Percentiles rank a stretch among this genome's conserved stretches.
phyloP scores from a whole-genome alignment of 306 rosid species.

The Arachis hypogaea region DNA sequence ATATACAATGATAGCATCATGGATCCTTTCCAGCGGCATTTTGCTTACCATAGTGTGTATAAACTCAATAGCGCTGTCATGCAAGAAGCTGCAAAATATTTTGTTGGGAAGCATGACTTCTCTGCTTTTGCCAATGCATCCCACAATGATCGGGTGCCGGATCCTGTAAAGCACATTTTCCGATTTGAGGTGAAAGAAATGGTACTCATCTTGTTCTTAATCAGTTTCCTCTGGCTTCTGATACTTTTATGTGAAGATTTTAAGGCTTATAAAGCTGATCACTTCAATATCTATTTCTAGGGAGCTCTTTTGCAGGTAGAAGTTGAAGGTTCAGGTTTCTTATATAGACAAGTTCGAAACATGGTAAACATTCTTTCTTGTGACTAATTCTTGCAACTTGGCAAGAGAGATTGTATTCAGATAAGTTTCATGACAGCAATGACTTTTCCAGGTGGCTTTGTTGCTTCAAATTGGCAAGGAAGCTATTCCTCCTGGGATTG shows the following conservation, averaged over 20 bases:
- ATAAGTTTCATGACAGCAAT: constrained; percentile 5
- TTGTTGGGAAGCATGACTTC: constrained; percentile 84
- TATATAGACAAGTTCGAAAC: constrained; percentile 92
- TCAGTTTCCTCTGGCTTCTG: background rate
- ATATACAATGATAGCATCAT: constrained; percentile 74
- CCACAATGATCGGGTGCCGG: constrained; percentile 62
- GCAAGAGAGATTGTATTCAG: background rate
- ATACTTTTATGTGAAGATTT: background rate
- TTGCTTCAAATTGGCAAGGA: constrained; percentile 87
- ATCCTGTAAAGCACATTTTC: constrained; percentile 75
- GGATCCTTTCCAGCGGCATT: constrained; percentile 84
- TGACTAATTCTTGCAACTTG: background rate
- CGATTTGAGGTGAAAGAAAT: constrained; percentile 72
- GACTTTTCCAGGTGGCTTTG: constrained; percentile 67
- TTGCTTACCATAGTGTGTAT: constrained; percentile 72
- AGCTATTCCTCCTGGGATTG: constrained; percentile 76
- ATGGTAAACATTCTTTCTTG: constrained; percentile 62
- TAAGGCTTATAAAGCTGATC: constrained; percentile 24
- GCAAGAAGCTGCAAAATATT: constrained; percentile 82
- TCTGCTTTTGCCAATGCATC: constrained; percentile 89
- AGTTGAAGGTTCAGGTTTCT: constrained; percentile 96
- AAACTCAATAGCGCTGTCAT: constrained; percentile 70
- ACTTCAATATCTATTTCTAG: constrained; percentile 32
- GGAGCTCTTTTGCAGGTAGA: constrained; percentile 57
- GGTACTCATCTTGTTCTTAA: constrained; percentile 48